Conservation (phyloP, 805 yeast species). For the Aciculoconidium aculeatum region DNA sequence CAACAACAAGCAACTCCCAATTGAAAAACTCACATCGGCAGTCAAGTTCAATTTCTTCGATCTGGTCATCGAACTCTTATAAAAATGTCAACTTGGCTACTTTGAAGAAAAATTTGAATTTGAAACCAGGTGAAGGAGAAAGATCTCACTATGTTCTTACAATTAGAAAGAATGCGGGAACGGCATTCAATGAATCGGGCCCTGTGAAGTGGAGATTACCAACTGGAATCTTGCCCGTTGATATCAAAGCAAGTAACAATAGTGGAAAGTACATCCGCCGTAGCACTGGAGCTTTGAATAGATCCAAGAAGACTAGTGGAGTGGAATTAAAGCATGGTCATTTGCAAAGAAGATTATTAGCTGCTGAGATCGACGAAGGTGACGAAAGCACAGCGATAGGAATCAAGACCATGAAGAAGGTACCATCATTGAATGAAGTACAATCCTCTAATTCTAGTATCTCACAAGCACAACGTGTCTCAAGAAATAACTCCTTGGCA, state of each 20-base stretch:
- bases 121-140: conserved; percentile 46
- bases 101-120: conserved; percentile 27
- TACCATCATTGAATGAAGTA: no score
- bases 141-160: conserved; percentile 44
- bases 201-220: conserved; percentile 48
- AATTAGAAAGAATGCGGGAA: conserved; percentile 40
- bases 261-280: conserved; percentile 23
- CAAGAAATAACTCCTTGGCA: conserved; percentile 24
- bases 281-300: conserved; percentile 12
- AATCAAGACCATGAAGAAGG: conserved; percentile 5
- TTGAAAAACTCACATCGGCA: conserved; percentile 13
- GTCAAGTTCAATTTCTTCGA: conserved; percentile 30
- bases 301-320: conserved; percentile 32
- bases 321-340: conserved; percentile 59
- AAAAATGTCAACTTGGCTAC: conserved; percentile 33
- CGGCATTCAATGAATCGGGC: conserved; percentile 42
- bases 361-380: conserved; percentile 69
- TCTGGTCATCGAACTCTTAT: conserved; percentile 26
- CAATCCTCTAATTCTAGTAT: conserved; percentile 13
- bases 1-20: conserved; percentile 5
- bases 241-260: conserved; percentile 10
- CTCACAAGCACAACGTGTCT: conserved; percentile 11
- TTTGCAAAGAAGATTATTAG: conserved; percentile 59
- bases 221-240: conserved; percentile 47
- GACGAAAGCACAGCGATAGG: conserved; percentile 25